Conservation (phyloP, 2,329 filamentous ascomycete species). For the Diplodia mutila region DNA sequence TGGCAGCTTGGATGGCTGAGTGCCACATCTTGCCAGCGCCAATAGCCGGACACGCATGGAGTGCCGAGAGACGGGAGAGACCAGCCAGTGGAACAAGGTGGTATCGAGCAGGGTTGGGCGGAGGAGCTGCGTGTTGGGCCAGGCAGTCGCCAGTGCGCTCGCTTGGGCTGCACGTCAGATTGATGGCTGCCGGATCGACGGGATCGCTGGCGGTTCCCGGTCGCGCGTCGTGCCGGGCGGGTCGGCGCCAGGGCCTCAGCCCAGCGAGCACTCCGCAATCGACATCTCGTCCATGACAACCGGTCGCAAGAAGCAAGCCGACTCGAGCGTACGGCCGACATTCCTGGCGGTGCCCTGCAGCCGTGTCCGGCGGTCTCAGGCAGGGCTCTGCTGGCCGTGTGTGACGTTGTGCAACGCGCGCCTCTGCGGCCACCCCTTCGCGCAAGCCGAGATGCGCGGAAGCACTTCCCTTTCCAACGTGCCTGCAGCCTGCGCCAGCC, state of each 20-base stretch:
- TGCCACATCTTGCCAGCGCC: neutral
- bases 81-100: neutral
- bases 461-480: slow-evolving; percentile 20
- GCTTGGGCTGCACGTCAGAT: slow-evolving; percentile 24
- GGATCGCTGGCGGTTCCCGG: slow-evolving; percentile 17
- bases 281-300: neutral
- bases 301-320: neutral
- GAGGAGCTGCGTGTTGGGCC: neutral
- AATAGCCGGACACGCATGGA: neutral
- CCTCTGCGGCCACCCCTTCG: slow-evolving; percentile 18
- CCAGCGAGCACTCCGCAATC: neutral
- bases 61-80: slow-evolving; percentile 2
- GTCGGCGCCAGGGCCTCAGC: neutral
- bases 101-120: neutral
- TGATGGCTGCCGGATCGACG: slow-evolving; percentile 17
- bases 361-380: neutral
- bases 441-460: slow-evolving; percentile 21
- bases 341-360: neutral
- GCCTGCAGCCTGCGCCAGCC: slow-evolving; percentile 15
- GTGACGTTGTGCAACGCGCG: slow-evolving; percentile 6
- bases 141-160: slow-evolving; percentile 15
- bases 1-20: slow-evolving; percentile 13
- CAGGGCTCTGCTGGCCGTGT: slow-evolving; percentile 5
- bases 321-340: neutral
- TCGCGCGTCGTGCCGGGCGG: slow-evolving; percentile 1